Percentiles rank a stretch among this genome's conserved stretches.
Conservation (phyloP, 768 basidiomycete genomes). For the Cystobasidium onofrii region DNA sequence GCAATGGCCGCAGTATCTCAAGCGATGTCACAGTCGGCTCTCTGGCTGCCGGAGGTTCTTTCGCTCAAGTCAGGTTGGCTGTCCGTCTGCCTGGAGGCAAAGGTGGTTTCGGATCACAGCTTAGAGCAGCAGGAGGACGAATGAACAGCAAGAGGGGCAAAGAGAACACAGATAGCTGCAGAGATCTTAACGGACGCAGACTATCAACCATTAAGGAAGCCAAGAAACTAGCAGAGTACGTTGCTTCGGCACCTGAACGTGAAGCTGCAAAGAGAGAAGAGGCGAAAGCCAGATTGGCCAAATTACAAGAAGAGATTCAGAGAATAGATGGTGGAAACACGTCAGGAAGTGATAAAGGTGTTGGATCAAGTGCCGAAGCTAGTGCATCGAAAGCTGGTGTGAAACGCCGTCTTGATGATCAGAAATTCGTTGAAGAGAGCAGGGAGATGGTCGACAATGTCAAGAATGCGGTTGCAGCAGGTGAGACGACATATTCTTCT, state of each 20-base stretch:
- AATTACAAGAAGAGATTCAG: constrained; percentile 39
- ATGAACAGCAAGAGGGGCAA: constrained; percentile 94
- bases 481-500: constrained; percentile 48
- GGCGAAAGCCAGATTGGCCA: constrained; percentile 37
- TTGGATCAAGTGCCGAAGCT: constrained; percentile 44
- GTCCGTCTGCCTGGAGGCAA: constrained; percentile 67
- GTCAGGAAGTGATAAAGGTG: constrained; percentile 42
- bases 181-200: constrained; percentile 80
- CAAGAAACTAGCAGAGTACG: constrained; percentile 79
- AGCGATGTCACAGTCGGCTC: background rate
- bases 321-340: constrained; percentile 48
- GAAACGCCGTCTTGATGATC: constrained; percentile 87
- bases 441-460: constrained; percentile 83
- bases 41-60: background rate
- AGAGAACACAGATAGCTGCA: constrained; percentile 61
- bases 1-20: constrained; percentile 6
- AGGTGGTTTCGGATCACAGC: constrained; percentile 92
- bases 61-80: constrained; percentile 18
- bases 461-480: constrained; percentile 77
- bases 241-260: constrained; percentile 74
- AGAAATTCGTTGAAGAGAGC: constrained; percentile 82
- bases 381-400: constrained; percentile 54
- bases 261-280: constrained; percentile 40
- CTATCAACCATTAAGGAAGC: constrained; percentile 94
- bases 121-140: constrained; percentile 90